phyloP scores from a whole-genome alignment of 495 filamentous ascomycete species.

The Rusavskia elegans region DNA sequence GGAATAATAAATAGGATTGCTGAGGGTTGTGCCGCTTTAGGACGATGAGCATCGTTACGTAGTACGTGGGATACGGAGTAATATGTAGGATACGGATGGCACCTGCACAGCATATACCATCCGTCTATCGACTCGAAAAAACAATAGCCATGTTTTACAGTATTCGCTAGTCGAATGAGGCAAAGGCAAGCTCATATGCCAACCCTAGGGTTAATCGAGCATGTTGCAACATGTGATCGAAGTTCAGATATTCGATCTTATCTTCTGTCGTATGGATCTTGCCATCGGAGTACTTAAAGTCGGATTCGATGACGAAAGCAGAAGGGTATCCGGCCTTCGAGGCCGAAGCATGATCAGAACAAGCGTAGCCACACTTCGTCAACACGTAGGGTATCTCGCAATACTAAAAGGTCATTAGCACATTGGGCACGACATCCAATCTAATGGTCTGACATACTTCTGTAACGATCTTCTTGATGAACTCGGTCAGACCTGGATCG shows the following conservation, averaged over 20 bases:
- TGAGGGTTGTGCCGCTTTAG: too few relatives aligned
- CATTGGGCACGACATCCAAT: not conserved
- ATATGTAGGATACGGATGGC: too few relatives aligned
- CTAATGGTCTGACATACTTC: conserved; percentile 31
- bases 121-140: not conserved
- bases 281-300: conserved; percentile 70
- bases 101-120: not conserved
- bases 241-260: conserved; percentile 71
- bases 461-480: conserved; percentile 79
- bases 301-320: conserved; percentile 88
- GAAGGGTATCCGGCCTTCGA: conserved; percentile 90
- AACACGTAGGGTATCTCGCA: conserved; percentile 80
- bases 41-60: too few relatives aligned
- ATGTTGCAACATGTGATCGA: conserved; percentile 97
- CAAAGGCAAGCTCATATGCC: conserved; percentile 73
- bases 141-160: not conserved
- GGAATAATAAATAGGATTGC: too few relatives aligned
- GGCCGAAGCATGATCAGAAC: conserved; percentile 92
- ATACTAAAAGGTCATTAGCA: conserved; percentile 33
- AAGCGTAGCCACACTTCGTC: conserved; percentile 94
- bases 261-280: conserved; percentile 89
- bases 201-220: conserved; percentile 80
- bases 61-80: too few relatives aligned
- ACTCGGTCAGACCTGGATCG: conserved; percentile 63
- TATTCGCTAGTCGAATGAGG: conserved; percentile 27